phyloP scores from a whole-genome alignment of 768 basidiomycete species.

The Astraeus odoratus region DNA sequence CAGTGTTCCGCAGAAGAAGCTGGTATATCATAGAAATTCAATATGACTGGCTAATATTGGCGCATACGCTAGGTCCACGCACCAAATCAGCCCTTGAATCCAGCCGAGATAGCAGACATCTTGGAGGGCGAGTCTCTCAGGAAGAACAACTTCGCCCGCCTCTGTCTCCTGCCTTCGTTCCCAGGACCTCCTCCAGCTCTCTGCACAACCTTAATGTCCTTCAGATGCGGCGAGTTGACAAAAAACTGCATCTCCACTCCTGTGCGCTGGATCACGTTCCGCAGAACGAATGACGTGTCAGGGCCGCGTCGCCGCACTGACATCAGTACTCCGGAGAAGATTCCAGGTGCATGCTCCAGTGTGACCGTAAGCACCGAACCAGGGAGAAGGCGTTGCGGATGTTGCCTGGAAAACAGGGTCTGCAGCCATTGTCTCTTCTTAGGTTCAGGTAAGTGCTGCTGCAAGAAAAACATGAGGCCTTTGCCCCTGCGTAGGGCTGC shows the following conservation, averaged over 20 bases:
- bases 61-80: too few species aligned
- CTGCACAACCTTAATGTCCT: constrained; percentile 77
- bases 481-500: constrained; percentile 55
- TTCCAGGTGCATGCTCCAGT: constrained; percentile 68
- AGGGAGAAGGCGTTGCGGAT: constrained; percentile 60
- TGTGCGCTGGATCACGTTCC: constrained; percentile 86
- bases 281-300: constrained; percentile 81
- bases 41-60: too few species aligned
- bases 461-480: constrained; percentile 73
- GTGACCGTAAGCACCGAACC: constrained; percentile 85
- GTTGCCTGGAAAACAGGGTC: constrained; percentile 65
- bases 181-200: constrained; percentile 37
- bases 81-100: not conserved
- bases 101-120: constrained; percentile 64
- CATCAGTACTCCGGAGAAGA: constrained; percentile 87
- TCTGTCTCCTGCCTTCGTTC: constrained; percentile 50
- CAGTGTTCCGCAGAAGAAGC: too few species aligned
- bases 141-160: constrained; percentile 78
- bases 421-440: constrained; percentile 64
- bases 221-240: constrained; percentile 78
- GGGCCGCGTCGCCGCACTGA: constrained; percentile 75
- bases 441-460: constrained; percentile 54
- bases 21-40: too few species aligned
- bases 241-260: constrained; percentile 94
- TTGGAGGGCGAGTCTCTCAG: constrained; percentile 77